Conservation (phyloP, 495 filamentous ascomycete genomes). For the Aspergillus saccharolyticus region DNA sequence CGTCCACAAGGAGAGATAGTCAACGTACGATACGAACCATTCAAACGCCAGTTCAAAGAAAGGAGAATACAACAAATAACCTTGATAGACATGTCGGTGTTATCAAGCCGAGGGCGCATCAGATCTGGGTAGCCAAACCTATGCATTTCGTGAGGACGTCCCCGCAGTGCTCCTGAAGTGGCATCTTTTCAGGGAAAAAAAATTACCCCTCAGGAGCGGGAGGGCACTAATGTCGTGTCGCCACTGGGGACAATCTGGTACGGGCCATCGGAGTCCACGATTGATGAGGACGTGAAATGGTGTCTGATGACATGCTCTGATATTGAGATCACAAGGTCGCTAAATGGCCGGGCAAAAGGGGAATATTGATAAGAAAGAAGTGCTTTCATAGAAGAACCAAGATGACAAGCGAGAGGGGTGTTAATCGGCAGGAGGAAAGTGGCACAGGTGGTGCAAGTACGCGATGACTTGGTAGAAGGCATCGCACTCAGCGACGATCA, state of each 20-base stretch:
- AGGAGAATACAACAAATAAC: conserved; percentile 8
- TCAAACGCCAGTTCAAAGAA: conserved; percentile 17
- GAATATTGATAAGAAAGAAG: conserved; percentile 2
- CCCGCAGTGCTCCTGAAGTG: not conserved
- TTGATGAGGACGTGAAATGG: not conserved
- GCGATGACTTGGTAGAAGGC: not conserved
- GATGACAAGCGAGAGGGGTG: conserved; percentile 11
- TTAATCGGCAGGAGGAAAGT: conserved; percentile 6
- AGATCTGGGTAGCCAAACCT: not conserved
- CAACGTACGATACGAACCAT: conserved; percentile 12
- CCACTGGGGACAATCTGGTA: not conserved
- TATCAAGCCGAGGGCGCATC: not conserved
- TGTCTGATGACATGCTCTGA: conserved; percentile 8
- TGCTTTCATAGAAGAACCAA: conserved; percentile 5
- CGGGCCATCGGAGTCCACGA: not conserved
- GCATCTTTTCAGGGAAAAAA: not conserved
- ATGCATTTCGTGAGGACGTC: not conserved
- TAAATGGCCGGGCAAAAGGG: conserved; percentile 5
- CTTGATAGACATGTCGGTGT: conserved; percentile 7
- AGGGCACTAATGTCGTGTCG: not conserved
- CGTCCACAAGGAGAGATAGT: conserved; percentile 3
- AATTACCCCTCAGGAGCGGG: not conserved
- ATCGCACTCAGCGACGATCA: conserved; percentile 29
- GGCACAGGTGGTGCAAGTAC: conserved; percentile 8
- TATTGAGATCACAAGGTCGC: conserved; percentile 16